These are phyloP conservation scores for Globisporangium spiculum DNA, from an alignment of 352 stramenopile species.

Conservation along the genomic window DNA sequence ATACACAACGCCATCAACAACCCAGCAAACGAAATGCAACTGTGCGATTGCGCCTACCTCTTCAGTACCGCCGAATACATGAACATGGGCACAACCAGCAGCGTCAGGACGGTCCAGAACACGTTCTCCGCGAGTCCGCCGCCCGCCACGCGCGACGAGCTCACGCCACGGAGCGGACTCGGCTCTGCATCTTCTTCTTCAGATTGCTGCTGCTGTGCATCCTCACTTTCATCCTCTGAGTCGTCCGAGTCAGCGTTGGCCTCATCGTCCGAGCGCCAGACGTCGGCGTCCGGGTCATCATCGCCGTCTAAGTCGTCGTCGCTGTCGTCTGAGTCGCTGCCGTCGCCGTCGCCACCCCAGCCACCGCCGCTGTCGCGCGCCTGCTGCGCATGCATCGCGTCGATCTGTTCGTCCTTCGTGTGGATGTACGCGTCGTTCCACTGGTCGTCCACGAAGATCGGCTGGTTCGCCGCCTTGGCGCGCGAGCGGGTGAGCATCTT, in stretches of 20 bases:
- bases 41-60: not conserved
- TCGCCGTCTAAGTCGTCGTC: slow-evolving; percentile 30
- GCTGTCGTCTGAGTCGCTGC: slow-evolving; percentile 27
- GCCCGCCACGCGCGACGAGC: slow-evolving; percentile 28
- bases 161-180: slow-evolving; percentile 6
- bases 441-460: slow-evolving; percentile 78
- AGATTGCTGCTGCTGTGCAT: slow-evolving; percentile 10
- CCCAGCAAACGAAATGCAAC: not conserved
- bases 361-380: slow-evolving; percentile 32
- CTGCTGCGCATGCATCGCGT: slow-evolving; percentile 57
- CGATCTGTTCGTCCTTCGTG: slow-evolving; percentile 83
- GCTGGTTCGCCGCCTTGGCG: slow-evolving; percentile 58
- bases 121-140: slow-evolving; percentile 45
- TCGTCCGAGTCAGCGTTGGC: slow-evolving; percentile 16
- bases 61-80: slow-evolving; percentile 39
- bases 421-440: slow-evolving; percentile 85
- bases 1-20: no score
- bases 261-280: slow-evolving; percentile 20
- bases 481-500: slow-evolving; percentile 69
- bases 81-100: slow-evolving; percentile 39
- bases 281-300: slow-evolving; percentile 21
- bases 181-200: slow-evolving; percentile 20
- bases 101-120: slow-evolving; percentile 46
- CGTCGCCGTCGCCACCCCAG: slow-evolving; percentile 26
- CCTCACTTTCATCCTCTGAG: slow-evolving; percentile 7